Base-by-base conservation (phyloP, 768 basidiomycete species). In the Lentinula detonsa region DNA sequence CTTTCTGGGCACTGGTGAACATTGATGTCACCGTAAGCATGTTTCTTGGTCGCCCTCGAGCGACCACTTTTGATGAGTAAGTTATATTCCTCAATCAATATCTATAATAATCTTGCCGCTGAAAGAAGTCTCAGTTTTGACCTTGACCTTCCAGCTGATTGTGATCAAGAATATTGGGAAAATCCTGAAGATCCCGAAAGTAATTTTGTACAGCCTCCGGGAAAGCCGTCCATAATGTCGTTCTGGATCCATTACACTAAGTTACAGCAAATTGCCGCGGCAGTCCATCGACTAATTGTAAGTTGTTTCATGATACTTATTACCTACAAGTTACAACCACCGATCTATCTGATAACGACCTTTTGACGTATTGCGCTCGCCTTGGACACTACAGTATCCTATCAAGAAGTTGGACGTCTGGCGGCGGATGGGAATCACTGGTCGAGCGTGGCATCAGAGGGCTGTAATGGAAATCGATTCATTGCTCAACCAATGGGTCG, bases 401-500 rank as follows among this genome's bases (percentile, higher is more conserved):
- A 59, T 59, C 43, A 59, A 50, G 57, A 50, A 48, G n/a, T 28
- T 50, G 33, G 57, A 59, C 43, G 48, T 59, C 40, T 59, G 57
- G 57, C 55, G 55, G 40, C 34, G 55, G 23, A 50, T 59, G 43
- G 57, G 57, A 33, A 48, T 59, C 34, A 50, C 45, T 31, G 40
- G 37, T 40, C 15, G 40, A 11, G 40, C 45, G 11, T 60, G 59
- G 59, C 45, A 60, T 40, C 59, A 60, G 21, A 60, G 40, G 37
- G 59, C 59, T 33, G 59, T 60, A 11, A 52, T 18, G 59, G 59
- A 52, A 31, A 37, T 60, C 10, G 85, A 86, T 69, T 81, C 80
- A 8, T 78, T 78, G 2, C 66, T 86, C 34, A 85, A 84, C 61
- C 73, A 78, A 21, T 86, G 85, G 85, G 73, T 81, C 1, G 80